phyloP scores from a whole-genome alignment of 2,329 filamentous ascomycete genomes.

The Sporothrix humicola region DNA sequence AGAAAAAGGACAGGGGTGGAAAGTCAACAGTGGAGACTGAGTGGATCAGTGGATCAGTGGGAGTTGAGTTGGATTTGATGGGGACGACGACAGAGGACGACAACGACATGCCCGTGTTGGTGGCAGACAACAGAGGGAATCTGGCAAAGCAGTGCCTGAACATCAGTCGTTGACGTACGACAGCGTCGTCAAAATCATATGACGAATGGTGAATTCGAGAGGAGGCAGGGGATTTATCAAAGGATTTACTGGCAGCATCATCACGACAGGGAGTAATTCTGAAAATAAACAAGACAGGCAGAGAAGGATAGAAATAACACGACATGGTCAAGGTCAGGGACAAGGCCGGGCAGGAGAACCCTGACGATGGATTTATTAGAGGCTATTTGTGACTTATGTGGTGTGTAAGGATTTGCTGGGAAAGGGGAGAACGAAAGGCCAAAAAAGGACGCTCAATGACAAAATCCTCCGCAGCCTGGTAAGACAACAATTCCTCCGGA shows the following conservation, averaged over 20 bases:
- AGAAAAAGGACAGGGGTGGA: background rate
- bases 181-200: background rate
- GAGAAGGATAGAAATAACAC: too few relatives aligned
- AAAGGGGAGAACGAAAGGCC: conserved; percentile 20
- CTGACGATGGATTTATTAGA: background rate
- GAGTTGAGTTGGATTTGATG: conserved; percentile 10
- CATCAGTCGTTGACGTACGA: background rate
- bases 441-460: background rate
- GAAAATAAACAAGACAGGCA: too few relatives aligned
- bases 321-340: too few relatives aligned
- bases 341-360: background rate
- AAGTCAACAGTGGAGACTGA: background rate
- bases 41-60: background rate
- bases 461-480: conserved; percentile 5
- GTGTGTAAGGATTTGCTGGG: background rate
- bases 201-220: background rate
- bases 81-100: conserved; percentile 4
- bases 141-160: background rate
- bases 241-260: background rate
- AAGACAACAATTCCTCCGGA: conserved; percentile 24
- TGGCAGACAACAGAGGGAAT: background rate
- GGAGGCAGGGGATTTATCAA: background rate
- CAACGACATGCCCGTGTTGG: background rate
- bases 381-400: too few relatives aligned
- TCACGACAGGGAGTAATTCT: too few relatives aligned